phyloP scores from a whole-genome alignment of 208 protist genomes.

The Blechomonas ayalai region DNA sequence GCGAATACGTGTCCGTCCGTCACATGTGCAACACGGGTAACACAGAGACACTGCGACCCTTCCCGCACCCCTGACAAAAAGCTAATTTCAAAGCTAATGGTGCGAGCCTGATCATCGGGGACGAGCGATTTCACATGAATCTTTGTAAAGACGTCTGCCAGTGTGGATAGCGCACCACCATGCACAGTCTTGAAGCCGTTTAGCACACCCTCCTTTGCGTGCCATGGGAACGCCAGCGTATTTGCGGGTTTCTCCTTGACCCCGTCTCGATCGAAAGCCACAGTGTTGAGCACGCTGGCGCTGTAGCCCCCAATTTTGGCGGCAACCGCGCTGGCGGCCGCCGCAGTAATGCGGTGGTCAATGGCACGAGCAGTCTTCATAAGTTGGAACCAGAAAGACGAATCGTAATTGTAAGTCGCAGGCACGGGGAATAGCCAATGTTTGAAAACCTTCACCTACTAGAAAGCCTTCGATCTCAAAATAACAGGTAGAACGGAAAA shows the following conservation, averaged over 20 bases:
- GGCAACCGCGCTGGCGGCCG: slow-evolving; percentile 27
- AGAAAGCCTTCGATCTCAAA: no score
- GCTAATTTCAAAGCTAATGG: slow-evolving; percentile 82
- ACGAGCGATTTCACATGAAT: slow-evolving; percentile 42
- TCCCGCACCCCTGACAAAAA: slow-evolving; percentile 69
- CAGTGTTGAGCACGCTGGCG: slow-evolving; percentile 33
- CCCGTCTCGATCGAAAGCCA: slow-evolving; percentile 44
- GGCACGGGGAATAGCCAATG: no score
- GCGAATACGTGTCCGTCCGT: slow-evolving; percentile 37
- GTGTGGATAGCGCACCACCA: slow-evolving; percentile 73
- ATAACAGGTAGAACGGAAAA: no score
- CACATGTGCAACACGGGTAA: slow-evolving; percentile 54
- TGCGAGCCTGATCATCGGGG: slow-evolving; percentile 9
- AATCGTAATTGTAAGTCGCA: no score
- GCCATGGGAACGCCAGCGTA: slow-evolving; percentile 61
- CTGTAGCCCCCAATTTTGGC: slow-evolving; percentile 43
- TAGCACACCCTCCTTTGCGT: slow-evolving; percentile 22
- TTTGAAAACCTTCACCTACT: no score
- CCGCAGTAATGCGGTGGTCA: slow-evolving; percentile 7
- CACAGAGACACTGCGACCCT: slow-evolving; percentile 50
- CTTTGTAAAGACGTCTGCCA: slow-evolving; percentile 76
- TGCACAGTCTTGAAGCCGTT: slow-evolving; percentile 84
- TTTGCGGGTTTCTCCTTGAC: slow-evolving; percentile 28
- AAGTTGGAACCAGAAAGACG: background rate
- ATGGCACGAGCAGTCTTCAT: slow-evolving; percentile 2